A percentile compares a stretch with the other conserved stretches of the same genome.
phyloP scores from a whole-genome alignment of 192 early-diverging fungal species.

The Coemansia sp. region DNA sequence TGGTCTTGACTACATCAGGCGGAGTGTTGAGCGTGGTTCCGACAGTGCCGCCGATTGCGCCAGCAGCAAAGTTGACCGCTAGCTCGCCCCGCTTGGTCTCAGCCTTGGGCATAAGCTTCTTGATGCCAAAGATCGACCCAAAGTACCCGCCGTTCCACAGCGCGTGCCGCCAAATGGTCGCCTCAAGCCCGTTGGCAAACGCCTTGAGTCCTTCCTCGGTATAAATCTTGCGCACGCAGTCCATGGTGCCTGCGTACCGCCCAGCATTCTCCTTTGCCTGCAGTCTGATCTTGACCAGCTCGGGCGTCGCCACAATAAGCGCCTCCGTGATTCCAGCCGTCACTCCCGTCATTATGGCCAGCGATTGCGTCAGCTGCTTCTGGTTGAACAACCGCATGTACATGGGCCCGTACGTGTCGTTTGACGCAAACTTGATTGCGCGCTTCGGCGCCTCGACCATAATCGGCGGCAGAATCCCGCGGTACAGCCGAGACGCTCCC shows the following conservation, averaged over 20 bases:
- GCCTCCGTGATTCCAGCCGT: conserved; percentile 92
- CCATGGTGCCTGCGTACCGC: conserved; percentile 77
- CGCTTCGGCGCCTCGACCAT: conserved; percentile 97
- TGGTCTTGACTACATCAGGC: conserved; percentile 95
- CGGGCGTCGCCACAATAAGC: conserved; percentile 82
- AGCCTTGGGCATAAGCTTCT: conserved; percentile 75
- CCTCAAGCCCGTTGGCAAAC: conserved; percentile 88
- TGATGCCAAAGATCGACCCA: conserved; percentile 72
- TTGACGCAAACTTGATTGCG: conserved; percentile 95
- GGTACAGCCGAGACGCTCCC: conserved; percentile 68
- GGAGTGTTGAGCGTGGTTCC: conserved; percentile 94
- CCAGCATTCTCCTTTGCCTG: conserved; percentile 88
- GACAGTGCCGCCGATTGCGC: conserved; percentile 87
- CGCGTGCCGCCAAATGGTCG: conserved; percentile 91
- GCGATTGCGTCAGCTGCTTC: conserved; percentile 68
- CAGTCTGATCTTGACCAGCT: conserved; percentile 94
- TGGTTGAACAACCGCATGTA: conserved; percentile 69
- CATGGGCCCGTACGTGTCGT: conserved; percentile 77
- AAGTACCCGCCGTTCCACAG: conserved; percentile 88
- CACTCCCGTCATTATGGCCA: conserved; percentile 84
- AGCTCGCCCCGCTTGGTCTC: conserved; percentile 74
- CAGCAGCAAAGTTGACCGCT: conserved; percentile 84
- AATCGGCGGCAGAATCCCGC: conserved; percentile 95
- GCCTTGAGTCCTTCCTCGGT: conserved; percentile 76
- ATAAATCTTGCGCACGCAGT: conserved; percentile 79